Conservation (phyloP, 495 filamentous ascomycete genomes). For the Ascobolus immersus region DNA sequence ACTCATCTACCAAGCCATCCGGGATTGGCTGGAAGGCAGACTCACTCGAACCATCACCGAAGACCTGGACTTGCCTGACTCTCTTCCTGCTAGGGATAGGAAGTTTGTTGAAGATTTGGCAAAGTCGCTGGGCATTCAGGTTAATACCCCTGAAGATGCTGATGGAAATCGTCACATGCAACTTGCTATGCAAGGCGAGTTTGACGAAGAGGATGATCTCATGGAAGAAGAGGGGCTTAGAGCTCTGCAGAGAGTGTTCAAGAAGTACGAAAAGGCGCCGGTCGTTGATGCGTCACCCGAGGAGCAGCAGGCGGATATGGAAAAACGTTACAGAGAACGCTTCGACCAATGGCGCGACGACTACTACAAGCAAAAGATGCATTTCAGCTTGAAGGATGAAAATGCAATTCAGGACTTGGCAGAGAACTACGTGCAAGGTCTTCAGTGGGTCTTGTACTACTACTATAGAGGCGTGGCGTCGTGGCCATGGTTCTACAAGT, state of each 20-base stretch:
- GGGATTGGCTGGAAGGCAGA: constrained; percentile 26
- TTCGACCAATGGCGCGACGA: constrained; percentile 81
- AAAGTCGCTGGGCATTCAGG: constrained; percentile 47
- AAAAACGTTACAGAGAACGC: constrained; percentile 61
- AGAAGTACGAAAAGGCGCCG: constrained; percentile 70
- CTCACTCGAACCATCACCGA: constrained; percentile 16
- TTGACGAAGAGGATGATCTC: constrained; percentile 32
- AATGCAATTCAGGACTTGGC: constrained; percentile 57
- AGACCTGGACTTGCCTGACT: constrained; percentile 42
- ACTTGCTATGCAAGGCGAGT: constrained; percentile 40
- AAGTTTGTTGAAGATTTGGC: constrained; percentile 80
- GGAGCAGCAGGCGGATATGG: constrained; percentile 48
- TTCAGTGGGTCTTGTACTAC: constrained; percentile 97
- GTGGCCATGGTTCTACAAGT: constrained; percentile 95
- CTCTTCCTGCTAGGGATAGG: constrained; percentile 60
- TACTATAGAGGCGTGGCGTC: constrained; percentile 93
- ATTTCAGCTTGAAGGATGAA: constrained; percentile 64
- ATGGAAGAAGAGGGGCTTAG: constrained; percentile 71
- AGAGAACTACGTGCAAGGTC: constrained; percentile 90
- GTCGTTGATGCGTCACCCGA: constrained; percentile 54
- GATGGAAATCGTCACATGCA: constrained; percentile 56
- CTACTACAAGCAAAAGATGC: constrained; percentile 76
- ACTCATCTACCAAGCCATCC: constrained; percentile 54
- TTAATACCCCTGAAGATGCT: constrained; percentile 45
- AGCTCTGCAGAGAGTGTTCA: constrained; percentile 60